Percentiles rank a stretch among this genome's conserved stretches.
phyloP scores from a whole-genome alignment of 2,329 filamentous ascomycete species.

The Elsinoe ampelina region DNA sequence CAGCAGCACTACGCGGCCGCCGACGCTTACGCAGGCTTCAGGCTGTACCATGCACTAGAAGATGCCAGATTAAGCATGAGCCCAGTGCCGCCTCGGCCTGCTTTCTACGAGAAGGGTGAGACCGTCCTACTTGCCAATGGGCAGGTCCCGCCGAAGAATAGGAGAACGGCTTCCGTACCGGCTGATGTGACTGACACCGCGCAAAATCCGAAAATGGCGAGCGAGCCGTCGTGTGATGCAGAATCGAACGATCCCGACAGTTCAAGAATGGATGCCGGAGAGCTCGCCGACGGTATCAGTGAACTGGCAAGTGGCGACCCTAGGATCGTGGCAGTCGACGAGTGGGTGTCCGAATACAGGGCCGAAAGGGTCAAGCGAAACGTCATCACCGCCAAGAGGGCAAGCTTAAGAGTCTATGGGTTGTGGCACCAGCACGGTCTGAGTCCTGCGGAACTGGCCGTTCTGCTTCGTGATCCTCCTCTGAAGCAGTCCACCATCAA shows the following conservation, averaged over 20 bases:
- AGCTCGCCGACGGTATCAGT: conserved; percentile 22
- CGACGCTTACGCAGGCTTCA: conserved; percentile 70
- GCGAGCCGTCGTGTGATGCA: conserved; percentile 12
- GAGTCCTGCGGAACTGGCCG: conserved; percentile 41
- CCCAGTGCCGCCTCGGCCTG: conserved; percentile 62
- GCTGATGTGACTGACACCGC: no score
- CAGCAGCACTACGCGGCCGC: conserved; percentile 71
- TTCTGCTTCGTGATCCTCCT: conserved; percentile 51
- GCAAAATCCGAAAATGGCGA: background rate
- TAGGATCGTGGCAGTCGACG: conserved; percentile 16
- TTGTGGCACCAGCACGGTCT: conserved; percentile 54
- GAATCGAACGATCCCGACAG: conserved; percentile 13
- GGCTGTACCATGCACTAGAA: conserved; percentile 65
- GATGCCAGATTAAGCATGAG: conserved; percentile 54
- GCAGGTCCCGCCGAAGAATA: conserved; percentile 16
- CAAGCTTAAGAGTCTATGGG: conserved; percentile 50
- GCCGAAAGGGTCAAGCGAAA: background rate
- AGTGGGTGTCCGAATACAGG: conserved; percentile 16
- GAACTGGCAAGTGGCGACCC: background rate
- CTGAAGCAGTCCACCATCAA: conserved; percentile 48
- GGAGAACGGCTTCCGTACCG: background rate
- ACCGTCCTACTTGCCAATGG: conserved; percentile 52
- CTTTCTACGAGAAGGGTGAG: conserved; percentile 55
- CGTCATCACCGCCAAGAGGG: background rate
- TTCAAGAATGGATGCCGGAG: conserved; percentile 22